These are phyloP conservation scores for Crithidia thermophila DNA, from an alignment of 208 protist genomes.

Conservation along the genomic window DNA sequence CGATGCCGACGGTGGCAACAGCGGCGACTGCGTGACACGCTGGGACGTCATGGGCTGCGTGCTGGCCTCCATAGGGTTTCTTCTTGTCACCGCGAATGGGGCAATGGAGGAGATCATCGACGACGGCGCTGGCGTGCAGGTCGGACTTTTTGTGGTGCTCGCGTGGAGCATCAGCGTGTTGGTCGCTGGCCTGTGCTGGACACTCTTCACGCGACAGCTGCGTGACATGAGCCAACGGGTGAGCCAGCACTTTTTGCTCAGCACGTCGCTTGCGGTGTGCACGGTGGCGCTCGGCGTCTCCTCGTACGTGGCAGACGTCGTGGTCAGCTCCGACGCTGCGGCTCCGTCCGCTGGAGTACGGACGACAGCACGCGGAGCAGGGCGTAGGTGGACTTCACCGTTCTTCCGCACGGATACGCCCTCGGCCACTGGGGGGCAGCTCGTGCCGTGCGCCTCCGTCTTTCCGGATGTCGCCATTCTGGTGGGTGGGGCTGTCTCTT, in stretches of 20 bases:
- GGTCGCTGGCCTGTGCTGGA: conserved; percentile 16
- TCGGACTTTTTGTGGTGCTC: not conserved
- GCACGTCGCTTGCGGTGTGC: conserved; percentile 16
- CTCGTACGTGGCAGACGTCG: conserved; percentile 4
- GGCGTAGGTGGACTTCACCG: too few species aligned
- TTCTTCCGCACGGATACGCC: too few species aligned
- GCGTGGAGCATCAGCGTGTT: conserved; percentile 6
- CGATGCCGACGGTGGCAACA: too few species aligned
- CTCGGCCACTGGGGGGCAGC: too few species aligned
- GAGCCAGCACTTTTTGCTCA: conserved; percentile 30
- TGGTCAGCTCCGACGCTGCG: conserved; percentile 4
- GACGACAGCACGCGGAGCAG: not conserved
- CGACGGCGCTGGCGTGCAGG: not conserved
- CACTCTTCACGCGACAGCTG: conserved; percentile 18
- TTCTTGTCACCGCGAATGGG: not conserved
- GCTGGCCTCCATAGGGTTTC: not conserved
- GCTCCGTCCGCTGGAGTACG: not conserved
- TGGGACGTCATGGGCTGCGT: conserved; percentile 18
- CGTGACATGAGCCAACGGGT: conserved; percentile 30
- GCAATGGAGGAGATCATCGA: not conserved
- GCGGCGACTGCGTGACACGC: conserved; percentile 23
- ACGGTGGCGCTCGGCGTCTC: conserved; percentile 14
- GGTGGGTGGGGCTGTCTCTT: conserved; percentile 11
- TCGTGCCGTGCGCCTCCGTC: conserved; percentile 9
- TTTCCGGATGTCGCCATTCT: conserved; percentile 26